Base-by-base conservation (phyloP, 2,329 filamentous ascomycete species). In the Sphaerulina vaccinii region DNA sequence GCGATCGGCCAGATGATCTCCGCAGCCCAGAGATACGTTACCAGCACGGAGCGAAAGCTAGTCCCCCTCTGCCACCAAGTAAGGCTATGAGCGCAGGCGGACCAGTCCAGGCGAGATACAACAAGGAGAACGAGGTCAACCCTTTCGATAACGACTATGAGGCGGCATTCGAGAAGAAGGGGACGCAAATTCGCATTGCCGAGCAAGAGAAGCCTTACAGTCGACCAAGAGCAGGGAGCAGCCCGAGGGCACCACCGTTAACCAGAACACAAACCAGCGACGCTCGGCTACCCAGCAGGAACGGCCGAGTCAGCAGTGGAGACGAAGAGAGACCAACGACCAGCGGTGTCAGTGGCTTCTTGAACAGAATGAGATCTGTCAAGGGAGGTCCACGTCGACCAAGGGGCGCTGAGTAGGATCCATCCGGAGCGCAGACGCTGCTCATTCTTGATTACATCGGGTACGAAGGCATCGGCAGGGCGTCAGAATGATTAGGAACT, bases 281-380 rank as follows among this genome's bases (percentile, higher is more conserved):
- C 15, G 48, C 49, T 32, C 52, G 51, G 19, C 40, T 52, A n/a
- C 46, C 53, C 10, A 54, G 48, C 42, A 45, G 72, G 70, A 39
- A 32, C 15, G 59, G 55, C 40, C 52, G 61, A 50, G 52, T 60
- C 57, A 50, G 69, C 68, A 58, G 71, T 69, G 50, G 74, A 75
- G 52, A 75, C 73, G 33, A 71, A 70, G 58, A 62, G 66, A 68
- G 60, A 75, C 49, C 49, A 22, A 51, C 38, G 11, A 38, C 43
- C 18, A 76, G 65, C n/a, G 57, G 69, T 70, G 73, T 54, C 24
- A 54, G 75, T 38, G 80, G 80, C 40, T 85, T 95, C 56, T 69
- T 95, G 56, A 87, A 82, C 46, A 82, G 89, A 49, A 88, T 93
- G 74, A 90, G 88, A 79, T 90, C 86, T 70, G 73, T 93, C 71